Conservation (phyloP, 805 yeast genomes). For the Yarrowia sp. region DNA sequence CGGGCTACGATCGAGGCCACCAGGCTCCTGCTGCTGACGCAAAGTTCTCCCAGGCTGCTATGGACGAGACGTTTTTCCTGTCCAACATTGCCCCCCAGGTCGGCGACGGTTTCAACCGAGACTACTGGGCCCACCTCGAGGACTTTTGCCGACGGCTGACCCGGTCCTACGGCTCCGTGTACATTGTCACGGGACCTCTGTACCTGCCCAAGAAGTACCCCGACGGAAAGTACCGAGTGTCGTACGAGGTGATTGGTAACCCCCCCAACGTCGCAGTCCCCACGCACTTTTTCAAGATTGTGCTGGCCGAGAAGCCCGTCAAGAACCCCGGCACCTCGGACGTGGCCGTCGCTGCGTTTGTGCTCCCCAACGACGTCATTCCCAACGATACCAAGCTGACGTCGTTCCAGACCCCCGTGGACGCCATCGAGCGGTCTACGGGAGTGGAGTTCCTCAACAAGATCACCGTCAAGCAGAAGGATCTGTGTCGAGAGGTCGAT, state of each 20-base stretch:
- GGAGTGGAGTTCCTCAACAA: slow-evolving; percentile 82
- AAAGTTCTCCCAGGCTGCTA: slow-evolving; percentile 84
- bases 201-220: slow-evolving; percentile 79
- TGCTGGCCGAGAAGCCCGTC: slow-evolving; percentile 76
- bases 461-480: slow-evolving; percentile 65
- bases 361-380: slow-evolving; percentile 85
- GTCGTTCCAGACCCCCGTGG: slow-evolving; percentile 84
- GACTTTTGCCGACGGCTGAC: slow-evolving; percentile 84
- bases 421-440: slow-evolving; percentile 84
- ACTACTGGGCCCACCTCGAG: slow-evolving; percentile 97
- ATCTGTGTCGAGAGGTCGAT: slow-evolving; percentile 77
- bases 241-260: slow-evolving; percentile 92
- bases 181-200: slow-evolving; percentile 93
- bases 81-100: slow-evolving; percentile 97
- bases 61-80: slow-evolving; percentile 91
- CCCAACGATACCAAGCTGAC: slow-evolving; percentile 73
- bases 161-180: slow-evolving; percentile 70
- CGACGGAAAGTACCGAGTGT: slow-evolving; percentile 85
- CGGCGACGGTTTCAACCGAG: slow-evolving; percentile 96
- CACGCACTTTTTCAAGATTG: slow-evolving; percentile 90
- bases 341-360: slow-evolving; percentile 88
- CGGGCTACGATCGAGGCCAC: slow-evolving; percentile 97
- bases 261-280: slow-evolving; percentile 98
- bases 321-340: slow-evolving; percentile 47
- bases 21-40: slow-evolving; percentile 99